Percentiles rank a stretch among this genome's conserved stretches.
These are phyloP conservation scores for Lenzites betulinus DNA, from an alignment of 768 basidiomycete species.

Conservation along the genomic window DNA sequence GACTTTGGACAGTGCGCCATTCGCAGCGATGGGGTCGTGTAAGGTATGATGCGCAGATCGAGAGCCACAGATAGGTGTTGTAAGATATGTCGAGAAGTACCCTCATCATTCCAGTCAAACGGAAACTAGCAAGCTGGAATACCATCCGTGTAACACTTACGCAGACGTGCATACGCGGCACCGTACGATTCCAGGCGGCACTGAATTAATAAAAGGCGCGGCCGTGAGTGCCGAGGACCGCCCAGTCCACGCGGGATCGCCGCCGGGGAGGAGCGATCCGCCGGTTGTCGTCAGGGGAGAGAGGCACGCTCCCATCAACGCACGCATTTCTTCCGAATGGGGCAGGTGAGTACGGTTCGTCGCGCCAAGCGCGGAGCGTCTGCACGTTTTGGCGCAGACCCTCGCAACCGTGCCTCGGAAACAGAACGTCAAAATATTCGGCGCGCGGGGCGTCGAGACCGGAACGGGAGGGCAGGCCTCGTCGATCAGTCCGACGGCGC, in stretches of 20 bases:
- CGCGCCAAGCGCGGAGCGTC: conserved; percentile 2
- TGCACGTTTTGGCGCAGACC: neutral
- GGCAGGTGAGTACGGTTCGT: conserved; percentile 4
- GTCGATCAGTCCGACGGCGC: neutral
- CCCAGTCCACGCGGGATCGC: neutral
- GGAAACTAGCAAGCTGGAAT: too few relatives aligned
- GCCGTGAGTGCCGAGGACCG: neutral
- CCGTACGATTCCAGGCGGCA: too few relatives aligned
- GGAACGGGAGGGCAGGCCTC: too few relatives aligned
- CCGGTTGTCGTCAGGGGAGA: conserved; percentile 12
- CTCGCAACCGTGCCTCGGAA: conserved; percentile 10
- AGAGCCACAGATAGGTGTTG: neutral
- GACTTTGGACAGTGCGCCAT: conserved; percentile 69
- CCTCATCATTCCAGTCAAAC: too few relatives aligned
- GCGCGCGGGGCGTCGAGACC: neutral
- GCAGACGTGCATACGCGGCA: too few relatives aligned
- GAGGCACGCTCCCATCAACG: neutral
- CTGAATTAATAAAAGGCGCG: neutral
- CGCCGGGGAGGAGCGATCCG: conserved; percentile 1
- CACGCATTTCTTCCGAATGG: conserved; percentile 1
- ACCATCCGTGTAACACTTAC: too few relatives aligned
- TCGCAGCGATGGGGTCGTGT: conserved; percentile 61
- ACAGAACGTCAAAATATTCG: conserved; percentile 19
- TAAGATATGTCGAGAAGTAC: neutral
- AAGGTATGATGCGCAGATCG: neutral